Evolutionary conservation across 805 yeast species (phyloP).

Genomic region (Deakozyma indianensis): DNA sequence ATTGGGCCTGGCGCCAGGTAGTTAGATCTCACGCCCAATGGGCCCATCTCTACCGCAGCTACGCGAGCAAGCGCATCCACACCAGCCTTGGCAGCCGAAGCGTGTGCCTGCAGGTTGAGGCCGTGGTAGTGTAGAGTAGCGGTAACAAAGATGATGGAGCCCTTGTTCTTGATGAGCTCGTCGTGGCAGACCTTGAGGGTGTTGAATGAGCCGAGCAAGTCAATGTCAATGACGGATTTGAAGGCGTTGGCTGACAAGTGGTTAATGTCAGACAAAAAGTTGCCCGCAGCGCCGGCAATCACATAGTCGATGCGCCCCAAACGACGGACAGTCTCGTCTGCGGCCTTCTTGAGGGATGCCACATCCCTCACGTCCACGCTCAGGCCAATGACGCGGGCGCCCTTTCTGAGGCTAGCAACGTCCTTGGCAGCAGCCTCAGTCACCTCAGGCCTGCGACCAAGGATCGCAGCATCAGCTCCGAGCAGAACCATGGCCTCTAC

Average conservation of each 20-base stretch:
- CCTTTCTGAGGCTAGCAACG: conserved; percentile 39
- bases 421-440: conserved; percentile 58
- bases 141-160: conserved; percentile 62
- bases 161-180: conserved; percentile 50
- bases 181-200: conserved; percentile 72
- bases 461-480: conserved; percentile 77
- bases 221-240: conserved; percentile 76
- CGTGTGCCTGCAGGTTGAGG: conserved; percentile 78
- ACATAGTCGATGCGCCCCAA: conserved; percentile 77
- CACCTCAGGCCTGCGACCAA: conserved; percentile 62
- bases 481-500: conserved; percentile 67
- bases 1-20: conserved; percentile 89
- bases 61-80: conserved; percentile 76
- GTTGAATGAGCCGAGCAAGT: conserved; percentile 76
- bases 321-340: conserved; percentile 42
- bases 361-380: conserved; percentile 73
- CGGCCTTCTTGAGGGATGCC: conserved; percentile 47
- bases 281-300: conserved; percentile 94
- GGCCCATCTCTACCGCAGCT: conserved; percentile 83
- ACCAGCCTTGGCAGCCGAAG: conserved; percentile 93
- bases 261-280: conserved; percentile 69
- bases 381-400: conserved; percentile 54
- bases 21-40: conserved; percentile 71
- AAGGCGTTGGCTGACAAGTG: conserved; percentile 75
- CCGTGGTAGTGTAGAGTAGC: conserved; percentile 89